Evolutionary conservation across 331 rosid genomes (phyloP).

Genomic region (Ulmus americana): DNA sequence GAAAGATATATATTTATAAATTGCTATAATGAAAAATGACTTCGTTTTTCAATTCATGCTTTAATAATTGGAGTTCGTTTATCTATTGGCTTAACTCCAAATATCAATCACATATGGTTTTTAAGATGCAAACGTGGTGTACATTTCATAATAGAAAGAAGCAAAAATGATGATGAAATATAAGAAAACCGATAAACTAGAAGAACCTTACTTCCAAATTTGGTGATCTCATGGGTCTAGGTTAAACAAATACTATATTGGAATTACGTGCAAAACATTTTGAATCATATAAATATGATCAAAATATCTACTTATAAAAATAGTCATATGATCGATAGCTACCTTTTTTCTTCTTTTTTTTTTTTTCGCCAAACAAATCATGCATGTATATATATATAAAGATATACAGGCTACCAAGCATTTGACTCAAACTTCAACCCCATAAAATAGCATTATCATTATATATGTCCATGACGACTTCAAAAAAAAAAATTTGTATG

Average conservation of each 20-base stretch:
- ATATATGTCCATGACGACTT: neutral
- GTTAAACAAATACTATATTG: neutral
- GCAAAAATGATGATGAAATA: no score
- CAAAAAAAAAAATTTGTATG: neutral
- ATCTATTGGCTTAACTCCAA: no score
- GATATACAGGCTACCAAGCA: no score
- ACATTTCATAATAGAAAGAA: no score
- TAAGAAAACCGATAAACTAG: no score
- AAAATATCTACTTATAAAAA: neutral
- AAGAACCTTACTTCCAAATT: neutral
- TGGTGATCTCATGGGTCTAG: neutral
- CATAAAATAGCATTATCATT: neutral
- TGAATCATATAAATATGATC: neutral
- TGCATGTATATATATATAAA: neutral
- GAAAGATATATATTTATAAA: no score
- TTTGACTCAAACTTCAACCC: neutral
- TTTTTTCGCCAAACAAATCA: neutral
- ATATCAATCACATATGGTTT: no score
- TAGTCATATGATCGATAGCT: neutral
- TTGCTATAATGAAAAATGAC: no score
- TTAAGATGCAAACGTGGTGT: no score
- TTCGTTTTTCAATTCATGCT: no score
- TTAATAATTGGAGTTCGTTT: no score
- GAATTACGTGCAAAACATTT: neutral
- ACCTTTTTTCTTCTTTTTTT: neutral